Conservation (phyloP, 306 rosid species). For the Boehmeria nivea region DNA sequence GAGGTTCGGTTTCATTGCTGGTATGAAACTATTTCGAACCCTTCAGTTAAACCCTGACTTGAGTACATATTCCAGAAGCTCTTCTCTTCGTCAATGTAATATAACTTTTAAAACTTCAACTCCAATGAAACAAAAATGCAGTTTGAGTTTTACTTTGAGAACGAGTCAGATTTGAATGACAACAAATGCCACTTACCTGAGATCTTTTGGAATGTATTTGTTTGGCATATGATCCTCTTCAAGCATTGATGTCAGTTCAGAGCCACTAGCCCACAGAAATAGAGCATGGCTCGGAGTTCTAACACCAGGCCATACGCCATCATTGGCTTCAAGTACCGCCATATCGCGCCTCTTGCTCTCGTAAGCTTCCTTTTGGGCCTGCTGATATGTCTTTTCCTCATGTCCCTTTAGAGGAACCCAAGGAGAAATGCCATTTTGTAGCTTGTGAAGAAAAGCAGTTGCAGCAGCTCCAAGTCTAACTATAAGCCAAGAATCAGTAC, state of each 20-base stretch:
- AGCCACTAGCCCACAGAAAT: conserved; percentile 98
- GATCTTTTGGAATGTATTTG: conserved; percentile 74
- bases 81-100: background rate
- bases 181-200: conserved; percentile 45
- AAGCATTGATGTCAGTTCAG: conserved; percentile 69
- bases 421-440: conserved; percentile 84
- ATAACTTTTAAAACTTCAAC: background rate
- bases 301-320: conserved; percentile 89
- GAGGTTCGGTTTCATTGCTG: no score
- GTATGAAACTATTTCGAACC: no score
- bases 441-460: conserved; percentile 78
- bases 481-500: conserved; percentile 37
- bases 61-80: background rate
- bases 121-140: conserved; percentile 1
- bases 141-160: background rate
- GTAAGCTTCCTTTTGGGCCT: conserved; percentile 84
- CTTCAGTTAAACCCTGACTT: no score
- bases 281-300: conserved; percentile 85
- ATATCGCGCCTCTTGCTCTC: conserved; percentile 90
- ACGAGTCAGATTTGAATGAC: background rate
- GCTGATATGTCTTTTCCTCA: conserved; percentile 75
- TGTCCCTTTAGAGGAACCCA: conserved; percentile 95
- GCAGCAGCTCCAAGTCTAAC: conserved; percentile 81
- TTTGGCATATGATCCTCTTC: conserved; percentile 98
- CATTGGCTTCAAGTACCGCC: conserved; percentile 88